phyloP scores from a whole-genome alignment of 1,284 basidiomycete genomes.

The Microbotryomycetes sp. region DNA sequence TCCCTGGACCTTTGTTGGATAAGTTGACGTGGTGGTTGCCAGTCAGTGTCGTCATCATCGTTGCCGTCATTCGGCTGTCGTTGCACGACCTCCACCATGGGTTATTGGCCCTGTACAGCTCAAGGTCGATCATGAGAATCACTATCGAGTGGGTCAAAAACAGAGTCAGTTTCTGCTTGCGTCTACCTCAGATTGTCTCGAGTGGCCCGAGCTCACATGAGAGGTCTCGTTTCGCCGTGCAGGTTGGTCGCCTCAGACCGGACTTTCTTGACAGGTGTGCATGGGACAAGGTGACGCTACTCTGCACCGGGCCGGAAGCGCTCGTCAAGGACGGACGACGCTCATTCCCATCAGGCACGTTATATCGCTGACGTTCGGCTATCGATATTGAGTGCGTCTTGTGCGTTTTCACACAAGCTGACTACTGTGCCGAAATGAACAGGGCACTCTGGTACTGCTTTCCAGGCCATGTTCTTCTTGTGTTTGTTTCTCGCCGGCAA shows the following conservation, averaged over 20 bases:
- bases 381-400: not conserved
- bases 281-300: constrained; percentile 50
- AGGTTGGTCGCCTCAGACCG: constrained; percentile 57
- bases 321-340: constrained; percentile 34
- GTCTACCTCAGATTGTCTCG: no score
- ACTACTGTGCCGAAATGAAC: no score
- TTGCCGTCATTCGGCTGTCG: constrained; percentile 12
- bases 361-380: no score
- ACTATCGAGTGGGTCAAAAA: constrained; percentile 13
- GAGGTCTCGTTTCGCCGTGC: not conserved
- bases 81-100: constrained; percentile 34
- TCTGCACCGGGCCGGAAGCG: constrained; percentile 53
- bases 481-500: constrained; percentile 59
- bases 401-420: not conserved
- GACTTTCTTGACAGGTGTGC: constrained; percentile 62
- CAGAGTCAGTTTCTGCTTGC: not conserved
- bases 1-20: constrained; percentile 15
- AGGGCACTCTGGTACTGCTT: constrained; percentile 61
- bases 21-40: constrained; percentile 29
- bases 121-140: constrained; percentile 17
- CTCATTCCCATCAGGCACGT: constrained; percentile 22
- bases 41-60: constrained; percentile 19
- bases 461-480: constrained; percentile 58
- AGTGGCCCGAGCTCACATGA: no score
- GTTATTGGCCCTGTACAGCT: constrained; percentile 17